Base-by-base conservation (phyloP, 768 basidiomycete genomes). In the Lyophyllum decastes region DNA sequence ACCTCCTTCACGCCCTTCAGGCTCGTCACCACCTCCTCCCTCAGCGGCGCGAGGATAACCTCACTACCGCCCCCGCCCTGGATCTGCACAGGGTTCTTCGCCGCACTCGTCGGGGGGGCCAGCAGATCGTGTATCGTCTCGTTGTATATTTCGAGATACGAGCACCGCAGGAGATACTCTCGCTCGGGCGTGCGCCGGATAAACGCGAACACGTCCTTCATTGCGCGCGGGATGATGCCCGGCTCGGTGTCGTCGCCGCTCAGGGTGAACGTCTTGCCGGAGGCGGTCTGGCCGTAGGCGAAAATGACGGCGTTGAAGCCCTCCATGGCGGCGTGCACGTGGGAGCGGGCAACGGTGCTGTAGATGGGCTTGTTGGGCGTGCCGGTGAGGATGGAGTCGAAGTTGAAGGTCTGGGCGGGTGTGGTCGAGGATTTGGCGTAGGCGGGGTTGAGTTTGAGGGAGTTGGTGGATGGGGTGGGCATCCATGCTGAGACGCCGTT, bases 101-200 rank as follows among this genome's bases (percentile, higher is more conserved):
- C 77, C 0, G 78, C 78, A 61, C 74, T 75, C 27, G 74, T 67
- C 5, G 88, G 84, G 0, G 91, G 88, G 0, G 91, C 88, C 11
- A 99, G 85, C 1, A 99, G 76, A 65, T 96, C 94, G 62, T 91
- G 82, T 48, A 95, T 88, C 0, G 83, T 81, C 68, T 96, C 94
- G 72, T 98, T 99, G 78, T 98, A 99, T 47, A 99, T 95, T 68
- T 98, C 97, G 50, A 99, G 86, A 70, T 98, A 98, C 7, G 92
- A 93, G 69, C 95, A 96, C 17, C 95, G 87, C 8, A 99, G 82
- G n/a, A 98, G 84, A 72, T 94, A 98, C 68, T 96, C 94, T 40
- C 95, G 82, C 27, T 82, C 77, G 0, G 91, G 83, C 0, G 91
- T 92, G 48, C 80, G 79, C 40, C 84, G 84, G 70, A 96, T 96